Percentiles rank a stretch among this genome's conserved stretches.
phyloP scores from a whole-genome alignment of 495 filamentous ascomycete genomes.

The Xylaria longipes region DNA sequence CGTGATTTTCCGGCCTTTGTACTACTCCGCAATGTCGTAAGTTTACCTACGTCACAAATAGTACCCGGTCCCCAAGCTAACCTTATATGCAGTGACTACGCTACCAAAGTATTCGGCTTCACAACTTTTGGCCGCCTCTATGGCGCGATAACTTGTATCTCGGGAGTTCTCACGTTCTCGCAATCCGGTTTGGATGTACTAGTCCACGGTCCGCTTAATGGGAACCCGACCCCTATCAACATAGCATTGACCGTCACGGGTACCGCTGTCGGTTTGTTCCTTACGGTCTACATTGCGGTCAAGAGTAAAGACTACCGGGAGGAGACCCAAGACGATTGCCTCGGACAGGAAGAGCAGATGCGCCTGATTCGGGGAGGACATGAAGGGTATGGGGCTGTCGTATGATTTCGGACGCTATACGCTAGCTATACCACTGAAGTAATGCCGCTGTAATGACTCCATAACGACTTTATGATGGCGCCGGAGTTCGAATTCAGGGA shows the following conservation, averaged over 20 bases:
- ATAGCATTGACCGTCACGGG: constrained; percentile 42
- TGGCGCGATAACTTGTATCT: constrained; percentile 58
- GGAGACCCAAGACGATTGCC: constrained; percentile 19
- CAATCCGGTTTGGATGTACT: constrained; percentile 58
- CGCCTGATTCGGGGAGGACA: constrained; percentile 29
- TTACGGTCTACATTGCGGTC: constrained; percentile 32
- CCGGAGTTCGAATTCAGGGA: not conserved
- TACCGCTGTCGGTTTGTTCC: constrained; percentile 29
- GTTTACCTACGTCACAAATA: constrained; percentile 30
- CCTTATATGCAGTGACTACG: constrained; percentile 54
- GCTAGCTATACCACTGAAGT: not conserved
- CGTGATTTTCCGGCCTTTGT: constrained; percentile 44
- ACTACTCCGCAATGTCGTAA: constrained; percentile 61
- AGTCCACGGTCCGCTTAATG: constrained; percentile 49
- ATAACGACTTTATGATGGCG: constrained; percentile 1
- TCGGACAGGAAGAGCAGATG: constrained; percentile 26
- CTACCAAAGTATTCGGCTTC: constrained; percentile 63
- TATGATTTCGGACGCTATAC: constrained; percentile 7
- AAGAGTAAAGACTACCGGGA: constrained; percentile 28
- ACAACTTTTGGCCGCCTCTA: constrained; percentile 63
- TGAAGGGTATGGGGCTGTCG: constrained; percentile 12
- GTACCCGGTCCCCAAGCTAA: not conserved
- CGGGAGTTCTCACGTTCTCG: constrained; percentile 57
- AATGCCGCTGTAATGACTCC: constrained; percentile 3
- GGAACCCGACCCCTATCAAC: constrained; percentile 56